Evolutionary conservation across 345 rosid species (phyloP).

Genomic region (Citrus inodora): DNA sequence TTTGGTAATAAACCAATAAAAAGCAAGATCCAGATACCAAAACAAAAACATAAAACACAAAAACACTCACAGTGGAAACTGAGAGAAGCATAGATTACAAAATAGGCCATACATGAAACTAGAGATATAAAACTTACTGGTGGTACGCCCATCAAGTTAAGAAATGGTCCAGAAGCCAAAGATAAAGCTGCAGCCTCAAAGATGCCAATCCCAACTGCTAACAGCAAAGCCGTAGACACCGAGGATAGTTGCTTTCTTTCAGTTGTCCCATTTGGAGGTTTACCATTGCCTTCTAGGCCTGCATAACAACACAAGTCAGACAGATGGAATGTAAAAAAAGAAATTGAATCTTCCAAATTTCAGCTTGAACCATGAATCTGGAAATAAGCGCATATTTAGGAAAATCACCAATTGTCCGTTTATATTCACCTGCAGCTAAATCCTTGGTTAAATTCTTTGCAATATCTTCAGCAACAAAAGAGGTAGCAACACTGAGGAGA

Average conservation of each 20-base stretch:
- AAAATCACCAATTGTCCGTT: background rate
- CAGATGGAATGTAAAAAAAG: constrained; percentile 8
- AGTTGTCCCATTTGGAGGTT: constrained; percentile 25
- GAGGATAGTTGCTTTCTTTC: constrained; percentile 83
- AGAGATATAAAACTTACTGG: constrained; percentile 42
- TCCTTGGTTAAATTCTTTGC: constrained; percentile 47
- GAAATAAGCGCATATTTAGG: background rate
- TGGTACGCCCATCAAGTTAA: constrained; percentile 74
- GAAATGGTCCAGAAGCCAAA: constrained; percentile 75
- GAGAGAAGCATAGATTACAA: background rate
- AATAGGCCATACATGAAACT: background rate
- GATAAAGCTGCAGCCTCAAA: constrained; percentile 73
- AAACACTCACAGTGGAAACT: background rate
- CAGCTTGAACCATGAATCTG: background rate
- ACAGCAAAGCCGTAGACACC: constrained; percentile 80
- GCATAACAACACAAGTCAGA: constrained; percentile 15
- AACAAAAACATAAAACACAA: background rate
- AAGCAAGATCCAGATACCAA: background rate
- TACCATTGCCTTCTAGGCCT: constrained; percentile 35
- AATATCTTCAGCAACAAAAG: constrained; percentile 93
- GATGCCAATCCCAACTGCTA: constrained; percentile 81
- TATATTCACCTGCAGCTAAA: constrained; percentile 45
- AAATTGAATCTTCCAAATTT: background rate
- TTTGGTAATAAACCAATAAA: background rate
- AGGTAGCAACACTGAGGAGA: constrained; percentile 90